Percentiles rank a stretch among this genome's conserved stretches.
These are phyloP conservation scores for Solanum etuberosum DNA, from an alignment of 257 asterid species.

Conservation along the genomic window DNA sequence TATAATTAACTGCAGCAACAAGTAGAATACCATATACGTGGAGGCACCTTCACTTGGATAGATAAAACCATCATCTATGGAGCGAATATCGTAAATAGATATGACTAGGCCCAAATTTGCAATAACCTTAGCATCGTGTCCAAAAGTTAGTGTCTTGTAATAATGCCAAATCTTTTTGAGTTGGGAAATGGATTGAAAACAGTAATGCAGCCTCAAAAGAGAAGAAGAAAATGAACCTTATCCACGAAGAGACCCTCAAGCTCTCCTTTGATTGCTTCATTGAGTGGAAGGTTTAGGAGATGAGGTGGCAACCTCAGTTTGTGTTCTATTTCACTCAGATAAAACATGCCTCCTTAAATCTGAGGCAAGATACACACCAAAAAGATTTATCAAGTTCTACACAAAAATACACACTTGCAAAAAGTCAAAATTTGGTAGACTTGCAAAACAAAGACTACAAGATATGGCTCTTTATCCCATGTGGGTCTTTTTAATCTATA, in stretches of 20 bases:
- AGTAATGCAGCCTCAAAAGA: neutral
- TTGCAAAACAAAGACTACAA: neutral
- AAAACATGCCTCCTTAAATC: slow-evolving; percentile 40
- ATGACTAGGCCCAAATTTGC: slow-evolving; percentile 58
- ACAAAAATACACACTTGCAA: neutral
- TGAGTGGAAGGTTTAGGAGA: slow-evolving; percentile 44
- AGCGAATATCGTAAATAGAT: slow-evolving; percentile 61
- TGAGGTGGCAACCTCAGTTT: slow-evolving; percentile 42
- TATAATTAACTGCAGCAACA: neutral
- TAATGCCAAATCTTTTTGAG: neutral
- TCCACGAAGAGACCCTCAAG: slow-evolving; percentile 65
- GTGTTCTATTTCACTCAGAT: slow-evolving; percentile 69
- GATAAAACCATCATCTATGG: slow-evolving; percentile 71
- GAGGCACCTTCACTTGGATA: slow-evolving; percentile 78
- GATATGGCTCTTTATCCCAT: neutral
- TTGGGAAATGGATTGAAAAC: neutral
- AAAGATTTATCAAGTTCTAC: neutral
- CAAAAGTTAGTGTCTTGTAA: neutral
- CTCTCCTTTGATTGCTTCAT: slow-evolving; percentile 67
- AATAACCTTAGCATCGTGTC: slow-evolving; percentile 36
- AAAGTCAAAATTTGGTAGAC: neutral
- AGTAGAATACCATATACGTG: slow-evolving; percentile 57
- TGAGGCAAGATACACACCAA: neutral
- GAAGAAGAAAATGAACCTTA: slow-evolving; percentile 31
- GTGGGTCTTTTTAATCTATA: neutral